Conservation (phyloP, 805 yeast genomes). For the Lachancea fermentati region DNA sequence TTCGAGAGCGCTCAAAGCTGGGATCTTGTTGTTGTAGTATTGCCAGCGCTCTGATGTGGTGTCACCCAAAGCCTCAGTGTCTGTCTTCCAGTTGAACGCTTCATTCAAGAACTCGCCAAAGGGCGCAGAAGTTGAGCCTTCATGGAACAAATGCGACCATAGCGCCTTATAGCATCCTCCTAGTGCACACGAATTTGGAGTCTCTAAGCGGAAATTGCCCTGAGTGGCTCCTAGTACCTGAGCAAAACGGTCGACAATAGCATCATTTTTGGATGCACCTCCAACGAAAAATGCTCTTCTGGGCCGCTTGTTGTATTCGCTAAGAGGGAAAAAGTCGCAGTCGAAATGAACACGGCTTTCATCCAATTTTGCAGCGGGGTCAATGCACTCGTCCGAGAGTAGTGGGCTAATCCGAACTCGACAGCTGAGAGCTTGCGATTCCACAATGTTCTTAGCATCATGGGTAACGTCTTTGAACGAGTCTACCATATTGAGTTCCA, state of each 20-base stretch:
- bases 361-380: constrained; percentile 5
- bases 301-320: constrained; percentile 43
- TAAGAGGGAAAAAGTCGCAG: constrained; percentile 24
- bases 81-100: constrained; percentile 42
- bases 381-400: constrained; percentile 38
- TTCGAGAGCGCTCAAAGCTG: constrained; percentile 30
- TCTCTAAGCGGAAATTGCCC: constrained; percentile 67
- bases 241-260: constrained; percentile 65
- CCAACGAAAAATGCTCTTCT: constrained; percentile 77
- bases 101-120: constrained; percentile 44
- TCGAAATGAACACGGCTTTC: constrained; percentile 31
- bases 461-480: constrained; percentile 44
- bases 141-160: constrained; percentile 51
- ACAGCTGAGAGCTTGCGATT: constrained; percentile 82
- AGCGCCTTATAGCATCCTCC: constrained; percentile 87
- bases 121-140: constrained; percentile 14
- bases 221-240: constrained; percentile 53
- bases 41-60: constrained; percentile 27
- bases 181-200: constrained; percentile 85
- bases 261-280: constrained; percentile 70
- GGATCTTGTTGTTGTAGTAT: constrained; percentile 26
- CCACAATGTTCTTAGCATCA: constrained; percentile 75
- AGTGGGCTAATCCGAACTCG: constrained; percentile 75
- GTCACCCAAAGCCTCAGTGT: constrained; percentile 25
- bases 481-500: constrained; percentile 26